Base-by-base conservation (phyloP, 2,329 filamentous ascomycete genomes). In the Mycosphaerelloides madeirae region DNA sequence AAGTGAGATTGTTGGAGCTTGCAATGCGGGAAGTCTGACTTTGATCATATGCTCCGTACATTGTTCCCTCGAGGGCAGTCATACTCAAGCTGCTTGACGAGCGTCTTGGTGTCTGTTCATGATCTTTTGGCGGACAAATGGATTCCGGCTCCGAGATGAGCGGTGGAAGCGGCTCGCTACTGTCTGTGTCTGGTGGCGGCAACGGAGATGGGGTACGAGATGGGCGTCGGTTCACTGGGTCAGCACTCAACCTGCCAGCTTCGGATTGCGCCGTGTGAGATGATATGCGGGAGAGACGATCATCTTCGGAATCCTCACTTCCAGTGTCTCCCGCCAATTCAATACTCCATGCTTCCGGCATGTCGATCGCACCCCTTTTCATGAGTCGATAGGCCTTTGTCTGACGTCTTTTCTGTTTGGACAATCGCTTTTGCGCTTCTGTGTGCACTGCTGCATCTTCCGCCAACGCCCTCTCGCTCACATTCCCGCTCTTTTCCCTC, bases 331-430 rank as follows among this genome's bases (percentile, higher is more conserved):
- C 80, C 36, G 85, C 87, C 61, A 89, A 81, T 60, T 96, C 87
- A 48, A 90, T 76, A 68, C 89, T 95, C 88, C 89, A 96, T 34
- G 79, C 80, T 36, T 85, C 80, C 22, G 80, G 76, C 1, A 76
- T 75, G 1, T 55, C 53, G 2, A 52, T 46, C 22, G 47, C 50
- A 29, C 52, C 53, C 19, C 53, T 52, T 22, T 51, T 53, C 46
- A 49, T 60, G 48, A 45, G 58, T 59, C 53, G 63, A 54, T 49
- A 58, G 42, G 40, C 67, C 55, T 58, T 61, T 33, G 63, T 51
- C 38, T 62, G 59, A 14, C 63, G 63, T 35, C 68, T 63, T 46
- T 69, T 68, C 53, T 68, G 64, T 48, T 66, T 67, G 37, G 66
- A 83, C 74, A 64, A 84, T 76, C 60, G 80, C 79, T 51, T 73